Base-by-base conservation (phyloP, 805 yeast species). In the Blastobotrys chiropterorum region DNA sequence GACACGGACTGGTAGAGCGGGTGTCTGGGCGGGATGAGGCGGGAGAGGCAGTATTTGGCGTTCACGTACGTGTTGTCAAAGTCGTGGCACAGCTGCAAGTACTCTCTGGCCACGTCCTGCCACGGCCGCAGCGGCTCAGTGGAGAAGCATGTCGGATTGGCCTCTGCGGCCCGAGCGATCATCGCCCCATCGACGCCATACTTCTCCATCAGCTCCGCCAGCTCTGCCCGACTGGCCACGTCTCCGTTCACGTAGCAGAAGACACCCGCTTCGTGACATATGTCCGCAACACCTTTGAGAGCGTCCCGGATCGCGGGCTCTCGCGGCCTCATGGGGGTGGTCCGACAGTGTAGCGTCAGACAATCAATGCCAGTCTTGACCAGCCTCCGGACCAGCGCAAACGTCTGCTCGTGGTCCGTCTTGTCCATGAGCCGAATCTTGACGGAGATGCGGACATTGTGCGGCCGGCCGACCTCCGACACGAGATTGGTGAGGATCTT, bases 121-220 rank as follows among this genome's bases (percentile, higher is more conserved):
- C 92, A 86, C 0, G 78, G 71, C 46, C 75, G 64, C 3, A 78
- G 76, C 0, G 68, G 72, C 11, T 48, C 58, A 1, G 55, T 55
- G 7, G 53, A 31, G 65, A 94, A 94, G 39, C 87, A 83, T 0
- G 95, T 76, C 5, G 96, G 94, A 63, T 94, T 90, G 4, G 77
- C 63, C 68, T 94, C 98, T 0, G 97, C 98, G 30, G 82, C 81
- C 31, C 88, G 85, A 1, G 97, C 99, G 61, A 90, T 82, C 99
- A 94, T 92, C 4, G 88, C 90, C 2, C 98, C 96, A 48, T 79
- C 78, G 1, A 76, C 75, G 0, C 83, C 80, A 58, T 77, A 78
- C n/a, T 68, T 64, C 7, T 67, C 58, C 60, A 80, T 83, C 42
- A 90, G 62, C 21, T 71, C 69, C 5, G 59, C 54, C 54, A 77